Conservation (phyloP, 352 stramenopile species). For the Aphanomyces stellatus region DNA sequence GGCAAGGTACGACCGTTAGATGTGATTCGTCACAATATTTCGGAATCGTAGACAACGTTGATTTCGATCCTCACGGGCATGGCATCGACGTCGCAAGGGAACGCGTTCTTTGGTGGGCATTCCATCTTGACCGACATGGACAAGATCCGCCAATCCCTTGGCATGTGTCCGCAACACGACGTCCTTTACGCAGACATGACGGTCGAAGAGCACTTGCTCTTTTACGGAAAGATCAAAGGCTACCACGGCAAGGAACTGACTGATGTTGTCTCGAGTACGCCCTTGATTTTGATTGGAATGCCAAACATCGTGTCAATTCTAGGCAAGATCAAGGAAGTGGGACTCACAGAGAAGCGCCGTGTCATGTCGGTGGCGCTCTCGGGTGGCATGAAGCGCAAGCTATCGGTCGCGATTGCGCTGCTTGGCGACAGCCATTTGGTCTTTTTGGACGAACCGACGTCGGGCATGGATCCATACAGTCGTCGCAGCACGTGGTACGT, state of each 20-base stretch:
- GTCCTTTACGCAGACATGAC: slow-evolving; percentile 94
- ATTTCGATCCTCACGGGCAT: slow-evolving; percentile 79
- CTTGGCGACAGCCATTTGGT: slow-evolving; percentile 64
- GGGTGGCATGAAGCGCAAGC: slow-evolving; percentile 70
- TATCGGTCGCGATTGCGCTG: slow-evolving; percentile 70
- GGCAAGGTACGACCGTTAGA: slow-evolving; percentile 47
- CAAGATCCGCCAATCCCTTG: slow-evolving; percentile 84
- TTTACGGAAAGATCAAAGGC: slow-evolving; percentile 91
- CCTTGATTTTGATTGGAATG: not conserved
- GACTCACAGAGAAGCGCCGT: slow-evolving; percentile 80
- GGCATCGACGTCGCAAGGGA: slow-evolving; percentile 41
- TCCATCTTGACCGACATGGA: slow-evolving; percentile 68
- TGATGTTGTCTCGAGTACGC: not conserved
- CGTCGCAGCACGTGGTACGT: slow-evolving; percentile 30
- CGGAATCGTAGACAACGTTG: slow-evolving; percentile 36
- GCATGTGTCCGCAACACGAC: slow-evolving; percentile 96
- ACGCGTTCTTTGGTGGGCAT: slow-evolving; percentile 45
- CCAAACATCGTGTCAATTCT: slow-evolving; percentile 7
- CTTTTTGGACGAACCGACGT: slow-evolving; percentile 86
- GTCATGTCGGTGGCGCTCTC: slow-evolving; percentile 48
- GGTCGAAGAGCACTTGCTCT: slow-evolving; percentile 92
- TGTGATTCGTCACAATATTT: not conserved
- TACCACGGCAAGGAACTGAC: slow-evolving; percentile 20
- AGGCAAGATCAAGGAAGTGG: slow-evolving; percentile 83
- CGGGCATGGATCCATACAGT: slow-evolving; percentile 91